A percentile compares a stretch with the other conserved stretches of the same genome.
phyloP scores from a whole-genome alignment of 768 basidiomycete genomes.

The Thelephora aurantiotincta region DNA sequence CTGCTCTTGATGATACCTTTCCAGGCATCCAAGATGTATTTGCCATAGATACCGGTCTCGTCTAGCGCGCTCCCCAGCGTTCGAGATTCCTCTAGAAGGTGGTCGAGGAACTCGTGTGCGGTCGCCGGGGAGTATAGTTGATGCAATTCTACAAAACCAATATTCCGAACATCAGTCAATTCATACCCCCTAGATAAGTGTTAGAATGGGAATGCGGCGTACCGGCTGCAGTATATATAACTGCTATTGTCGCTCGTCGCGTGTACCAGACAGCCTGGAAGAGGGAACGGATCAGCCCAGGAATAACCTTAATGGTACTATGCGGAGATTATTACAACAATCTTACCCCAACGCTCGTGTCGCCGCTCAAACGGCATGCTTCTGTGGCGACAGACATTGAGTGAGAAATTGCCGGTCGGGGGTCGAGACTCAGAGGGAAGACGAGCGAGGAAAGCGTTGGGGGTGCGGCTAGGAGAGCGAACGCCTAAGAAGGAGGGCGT shows the following conservation, averaged over 20 bases:
- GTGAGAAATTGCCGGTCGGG: slow-evolving; percentile 45
- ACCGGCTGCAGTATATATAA: slow-evolving; percentile 64
- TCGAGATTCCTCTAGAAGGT: slow-evolving; percentile 38
- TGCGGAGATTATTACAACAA: neutral
- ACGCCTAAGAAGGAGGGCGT: slow-evolving; percentile 34
- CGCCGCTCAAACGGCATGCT: slow-evolving; percentile 47
- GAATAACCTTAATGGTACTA: neutral
- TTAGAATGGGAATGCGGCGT: slow-evolving; percentile 3
- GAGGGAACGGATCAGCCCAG: slow-evolving; percentile 1
- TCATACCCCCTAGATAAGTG: neutral
- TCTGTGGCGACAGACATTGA: slow-evolving; percentile 49
- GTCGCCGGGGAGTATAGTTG: slow-evolving; percentile 68
- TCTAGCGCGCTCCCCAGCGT: slow-evolving; percentile 29
- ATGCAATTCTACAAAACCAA: slow-evolving; percentile 45
- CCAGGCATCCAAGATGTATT: slow-evolving; percentile 58
- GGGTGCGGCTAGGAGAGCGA: slow-evolving; percentile 50
- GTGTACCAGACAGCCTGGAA: slow-evolving; percentile 61
- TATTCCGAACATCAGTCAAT: neutral
- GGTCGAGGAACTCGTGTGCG: slow-evolving; percentile 49
- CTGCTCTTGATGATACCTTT: slow-evolving; percentile 55
- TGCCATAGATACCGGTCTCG: slow-evolving; percentile 40
- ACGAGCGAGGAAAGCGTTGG: slow-evolving; percentile 14
- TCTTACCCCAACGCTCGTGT: slow-evolving; percentile 44
- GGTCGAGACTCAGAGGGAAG: slow-evolving; percentile 38
- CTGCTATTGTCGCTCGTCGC: slow-evolving; percentile 46